phyloP scores from a whole-genome alignment of 2,329 filamentous ascomycete genomes.

The Cercospora sojina region DNA sequence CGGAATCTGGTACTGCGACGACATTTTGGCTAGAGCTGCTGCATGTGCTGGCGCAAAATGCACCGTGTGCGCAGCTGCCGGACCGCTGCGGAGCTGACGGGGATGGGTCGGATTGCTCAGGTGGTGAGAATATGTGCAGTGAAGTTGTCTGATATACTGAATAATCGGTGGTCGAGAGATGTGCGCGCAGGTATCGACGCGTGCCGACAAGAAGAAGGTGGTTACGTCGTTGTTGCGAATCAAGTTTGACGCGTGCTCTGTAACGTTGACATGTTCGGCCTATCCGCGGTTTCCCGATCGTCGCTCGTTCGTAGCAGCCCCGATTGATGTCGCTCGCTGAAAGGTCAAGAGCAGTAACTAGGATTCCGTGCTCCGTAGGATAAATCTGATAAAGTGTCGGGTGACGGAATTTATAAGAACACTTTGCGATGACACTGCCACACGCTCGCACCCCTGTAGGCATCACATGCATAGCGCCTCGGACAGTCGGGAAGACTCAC shows the following conservation, averaged over 20 bases:
- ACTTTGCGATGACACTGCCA: not conserved
- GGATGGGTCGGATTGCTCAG: not conserved
- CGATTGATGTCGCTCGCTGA: not conserved
- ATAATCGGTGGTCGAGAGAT: not conserved
- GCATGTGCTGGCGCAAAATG: conserved; percentile 7
- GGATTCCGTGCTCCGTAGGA: not conserved
- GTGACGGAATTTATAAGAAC: not conserved
- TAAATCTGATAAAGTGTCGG: not conserved
- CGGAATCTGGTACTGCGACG: conserved; percentile 60
- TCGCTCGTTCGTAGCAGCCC: not conserved
- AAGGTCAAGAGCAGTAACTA: not conserved
- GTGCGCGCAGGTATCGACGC: not conserved
- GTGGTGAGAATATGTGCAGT: not conserved
- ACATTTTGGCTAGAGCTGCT: conserved; percentile 23
- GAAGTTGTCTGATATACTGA: not conserved
- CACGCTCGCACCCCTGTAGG: conserved; percentile 1
- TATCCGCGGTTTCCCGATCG: not conserved
- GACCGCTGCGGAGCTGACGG: conserved; percentile 15
- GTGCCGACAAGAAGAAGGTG: not conserved
- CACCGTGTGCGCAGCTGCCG: conserved; percentile 15
- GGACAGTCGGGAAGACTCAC: not conserved
- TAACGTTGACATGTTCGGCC: conserved; percentile 20
- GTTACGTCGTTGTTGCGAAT: conserved; percentile 3
- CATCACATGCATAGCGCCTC: conserved; percentile 8
- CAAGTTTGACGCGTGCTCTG: conserved; percentile 21